These are phyloP conservation scores for Casuarina equisetifolia DNA, from an alignment of 306 rosid species.

Conservation along the genomic window DNA sequence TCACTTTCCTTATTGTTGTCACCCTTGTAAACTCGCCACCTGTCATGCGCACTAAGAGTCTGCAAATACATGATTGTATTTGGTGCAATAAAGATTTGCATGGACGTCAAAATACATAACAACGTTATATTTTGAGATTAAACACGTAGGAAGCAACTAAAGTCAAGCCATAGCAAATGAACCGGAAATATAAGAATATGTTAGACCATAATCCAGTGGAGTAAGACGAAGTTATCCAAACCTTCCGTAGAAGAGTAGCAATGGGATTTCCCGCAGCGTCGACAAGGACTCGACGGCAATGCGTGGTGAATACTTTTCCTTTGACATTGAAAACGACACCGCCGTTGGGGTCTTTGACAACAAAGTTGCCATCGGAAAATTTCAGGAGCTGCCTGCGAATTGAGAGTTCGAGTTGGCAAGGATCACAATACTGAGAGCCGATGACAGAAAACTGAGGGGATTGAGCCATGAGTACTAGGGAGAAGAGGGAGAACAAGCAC, in stretches of 20 bases:
- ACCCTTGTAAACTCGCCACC: slow-evolving; percentile 44
- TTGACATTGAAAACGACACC: slow-evolving; percentile 44
- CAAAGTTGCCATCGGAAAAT: slow-evolving; percentile 35
- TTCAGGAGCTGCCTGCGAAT: slow-evolving; percentile 39
- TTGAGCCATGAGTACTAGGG: not conserved
- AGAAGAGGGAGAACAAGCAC: too few relatives aligned
- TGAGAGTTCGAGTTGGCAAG: slow-evolving; percentile 36
- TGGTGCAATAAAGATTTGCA: too few relatives aligned
- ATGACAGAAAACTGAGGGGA: slow-evolving; percentile 22
- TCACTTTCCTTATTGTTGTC: slow-evolving; percentile 25
- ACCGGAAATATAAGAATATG: too few relatives aligned
- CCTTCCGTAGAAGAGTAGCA: slow-evolving; percentile 41
- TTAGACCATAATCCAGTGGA: too few relatives aligned
- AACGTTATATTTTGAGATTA: too few relatives aligned
- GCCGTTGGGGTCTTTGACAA: slow-evolving; percentile 41
- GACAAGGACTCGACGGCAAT: slow-evolving; percentile 33
- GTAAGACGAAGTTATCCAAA: not conserved
- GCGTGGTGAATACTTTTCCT: slow-evolving; percentile 24
- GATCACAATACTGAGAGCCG: slow-evolving; percentile 43
- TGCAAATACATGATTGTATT: too few relatives aligned
- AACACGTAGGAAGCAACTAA: too few relatives aligned
- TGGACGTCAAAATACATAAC: too few relatives aligned
- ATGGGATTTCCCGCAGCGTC: slow-evolving; percentile 47
- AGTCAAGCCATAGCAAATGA: too few relatives aligned
- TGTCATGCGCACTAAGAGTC: slow-evolving; percentile 13